These are phyloP conservation scores for Camelina hispida DNA, from an alignment of 345 rosid species.

Conservation along the genomic window DNA sequence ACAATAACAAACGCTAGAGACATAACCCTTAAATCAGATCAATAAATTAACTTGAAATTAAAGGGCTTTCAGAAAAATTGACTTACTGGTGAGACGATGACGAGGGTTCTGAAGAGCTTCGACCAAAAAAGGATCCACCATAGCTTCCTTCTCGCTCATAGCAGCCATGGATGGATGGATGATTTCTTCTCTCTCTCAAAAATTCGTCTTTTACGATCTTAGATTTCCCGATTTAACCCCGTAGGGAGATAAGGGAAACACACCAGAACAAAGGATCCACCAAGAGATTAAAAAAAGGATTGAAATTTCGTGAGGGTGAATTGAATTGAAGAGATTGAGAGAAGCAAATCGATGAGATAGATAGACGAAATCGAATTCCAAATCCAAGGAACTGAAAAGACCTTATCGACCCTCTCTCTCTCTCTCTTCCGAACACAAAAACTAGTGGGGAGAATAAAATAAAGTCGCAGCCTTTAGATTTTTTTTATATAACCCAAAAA, in stretches of 20 bases:
- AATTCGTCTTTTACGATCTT: constrained; percentile 4
- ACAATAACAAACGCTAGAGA: not conserved
- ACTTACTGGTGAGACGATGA: constrained; percentile 85
- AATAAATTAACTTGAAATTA: not conserved
- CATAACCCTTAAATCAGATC: constrained; percentile 11
- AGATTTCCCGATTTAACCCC: not conserved
- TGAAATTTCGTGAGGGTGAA: not conserved
- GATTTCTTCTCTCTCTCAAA: not conserved
- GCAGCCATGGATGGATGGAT: constrained; percentile 27
- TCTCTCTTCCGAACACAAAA: constrained; percentile 8
- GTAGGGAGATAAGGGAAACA: not conserved
- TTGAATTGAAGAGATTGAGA: constrained; percentile 6
- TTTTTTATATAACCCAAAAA: not conserved
- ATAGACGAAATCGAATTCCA: constrained; percentile 15
- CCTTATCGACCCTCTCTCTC: constrained; percentile 30
- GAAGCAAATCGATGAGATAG: constrained; percentile 23
- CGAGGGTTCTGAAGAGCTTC: constrained; percentile 95
- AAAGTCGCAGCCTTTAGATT: constrained; percentile 18
- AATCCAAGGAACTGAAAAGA: constrained; percentile 27
- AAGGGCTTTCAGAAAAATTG: constrained; percentile 29
- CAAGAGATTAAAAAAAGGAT: not conserved
- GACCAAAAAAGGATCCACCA: constrained; percentile 87
- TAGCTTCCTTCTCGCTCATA: constrained; percentile 57
- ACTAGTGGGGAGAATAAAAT: constrained; percentile 8
- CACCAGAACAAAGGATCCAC: not conserved